phyloP scores from a whole-genome alignment of 495 filamentous ascomycete species.

The Penicillium bovifimosum region DNA sequence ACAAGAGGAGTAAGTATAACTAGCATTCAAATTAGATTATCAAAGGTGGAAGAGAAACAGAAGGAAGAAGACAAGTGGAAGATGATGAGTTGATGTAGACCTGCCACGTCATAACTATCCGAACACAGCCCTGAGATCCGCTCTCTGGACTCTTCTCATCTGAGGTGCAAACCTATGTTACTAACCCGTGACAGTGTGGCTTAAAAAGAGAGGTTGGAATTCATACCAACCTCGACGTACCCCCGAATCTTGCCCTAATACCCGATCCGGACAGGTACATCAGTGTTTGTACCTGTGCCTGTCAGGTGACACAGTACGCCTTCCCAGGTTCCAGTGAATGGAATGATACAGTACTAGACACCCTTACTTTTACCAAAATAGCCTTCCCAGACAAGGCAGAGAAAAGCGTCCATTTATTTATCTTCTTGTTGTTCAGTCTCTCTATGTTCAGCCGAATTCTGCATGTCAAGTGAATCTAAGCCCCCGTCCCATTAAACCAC shows the following conservation, averaged over 20 bases:
- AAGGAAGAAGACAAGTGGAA: too few relatives aligned
- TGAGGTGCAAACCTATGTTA: too few relatives aligned
- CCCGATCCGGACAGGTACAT: neutral
- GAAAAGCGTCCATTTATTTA: neutral
- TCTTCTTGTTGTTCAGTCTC: neutral
- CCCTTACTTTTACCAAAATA: neutral
- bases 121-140: too few relatives aligned
- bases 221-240: too few relatives aligned
- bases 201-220: too few relatives aligned
- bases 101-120: too few relatives aligned
- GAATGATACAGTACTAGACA: neutral
- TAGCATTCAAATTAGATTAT: too few relatives aligned
- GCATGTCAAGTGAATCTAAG: neutral
- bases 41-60: too few relatives aligned
- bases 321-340: neutral
- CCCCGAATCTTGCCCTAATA: neutral
- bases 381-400: neutral
- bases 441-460: neutral
- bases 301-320: neutral
- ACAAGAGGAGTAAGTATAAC: too few relatives aligned
- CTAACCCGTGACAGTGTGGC: too few relatives aligned
- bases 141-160: too few relatives aligned
- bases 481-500: neutral
- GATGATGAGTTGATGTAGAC: too few relatives aligned
- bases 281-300: neutral